phyloP scores from a whole-genome alignment of 768 basidiomycete species.

The Gyrodon lividus region DNA sequence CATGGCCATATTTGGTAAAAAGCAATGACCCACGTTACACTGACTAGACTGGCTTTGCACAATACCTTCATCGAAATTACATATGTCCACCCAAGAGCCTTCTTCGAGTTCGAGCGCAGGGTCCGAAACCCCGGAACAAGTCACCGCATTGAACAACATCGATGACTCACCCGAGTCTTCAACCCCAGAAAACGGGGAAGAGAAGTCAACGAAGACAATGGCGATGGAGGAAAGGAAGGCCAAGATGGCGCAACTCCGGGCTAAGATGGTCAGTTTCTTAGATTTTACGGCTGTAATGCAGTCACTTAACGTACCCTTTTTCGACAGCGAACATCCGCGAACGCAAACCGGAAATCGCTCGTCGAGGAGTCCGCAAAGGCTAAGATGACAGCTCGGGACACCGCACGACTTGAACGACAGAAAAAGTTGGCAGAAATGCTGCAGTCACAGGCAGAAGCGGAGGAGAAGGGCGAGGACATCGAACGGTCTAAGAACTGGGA shows the following conservation, averaged over 20 bases:
- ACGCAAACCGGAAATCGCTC: constrained; percentile 82
- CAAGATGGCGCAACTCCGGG: constrained; percentile 73
- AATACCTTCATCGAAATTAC: not conserved
- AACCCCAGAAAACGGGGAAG: constrained; percentile 19
- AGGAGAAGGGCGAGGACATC: constrained; percentile 72
- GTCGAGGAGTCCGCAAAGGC: constrained; percentile 81
- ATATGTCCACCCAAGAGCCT: constrained; percentile 12
- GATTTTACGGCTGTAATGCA: not conserved
- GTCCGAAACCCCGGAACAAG: not conserved
- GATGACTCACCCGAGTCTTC: constrained; percentile 29
- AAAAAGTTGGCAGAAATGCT: constrained; percentile 87
- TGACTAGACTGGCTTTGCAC: no score
- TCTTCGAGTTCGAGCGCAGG: constrained; percentile 7
- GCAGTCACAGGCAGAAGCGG: constrained; percentile 82
- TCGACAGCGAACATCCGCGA: constrained; percentile 68
- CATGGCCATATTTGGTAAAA: no score
- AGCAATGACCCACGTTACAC: no score
- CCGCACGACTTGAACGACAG: constrained; percentile 83
- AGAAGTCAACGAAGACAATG: constrained; percentile 20
- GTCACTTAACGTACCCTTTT: not conserved
- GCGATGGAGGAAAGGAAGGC: constrained; percentile 73
- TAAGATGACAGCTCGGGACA: constrained; percentile 75
- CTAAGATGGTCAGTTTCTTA: constrained; percentile 63
- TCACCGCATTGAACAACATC: constrained; percentile 5
- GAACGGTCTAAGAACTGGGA: constrained; percentile 25